These are phyloP conservation scores for Nothophoma quercina DNA, from an alignment of 2,329 filamentous ascomycete species.

Conservation along the genomic window DNA sequence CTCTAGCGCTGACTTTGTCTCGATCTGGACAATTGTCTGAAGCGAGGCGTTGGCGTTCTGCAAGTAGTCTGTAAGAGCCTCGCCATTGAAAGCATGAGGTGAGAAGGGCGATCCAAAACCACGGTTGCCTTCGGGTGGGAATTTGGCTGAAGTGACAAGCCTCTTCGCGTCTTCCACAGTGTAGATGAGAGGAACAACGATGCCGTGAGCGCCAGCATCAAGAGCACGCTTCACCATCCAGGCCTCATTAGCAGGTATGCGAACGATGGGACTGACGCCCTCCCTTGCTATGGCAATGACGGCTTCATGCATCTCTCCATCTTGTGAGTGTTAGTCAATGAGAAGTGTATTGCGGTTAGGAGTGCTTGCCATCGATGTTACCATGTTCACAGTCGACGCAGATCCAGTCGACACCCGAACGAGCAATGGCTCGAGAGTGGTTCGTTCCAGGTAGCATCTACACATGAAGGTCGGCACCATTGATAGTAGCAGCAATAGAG, in stretches of 20 bases:
- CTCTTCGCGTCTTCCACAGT: slow-evolving; percentile 61
- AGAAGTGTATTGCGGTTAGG: background rate
- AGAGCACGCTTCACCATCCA: slow-evolving; percentile 70
- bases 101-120: slow-evolving; percentile 65
- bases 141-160: slow-evolving; percentile 62
- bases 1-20: slow-evolving; percentile 52
- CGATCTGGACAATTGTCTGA: slow-evolving; percentile 59
- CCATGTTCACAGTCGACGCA: slow-evolving; percentile 64
- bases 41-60: slow-evolving; percentile 63
- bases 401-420: slow-evolving; percentile 62
- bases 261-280: slow-evolving; percentile 54
- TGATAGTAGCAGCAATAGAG: background rate
- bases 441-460: slow-evolving; percentile 63
- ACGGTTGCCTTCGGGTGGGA: slow-evolving; percentile 62
- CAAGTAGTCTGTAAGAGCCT: slow-evolving; percentile 57
- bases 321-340: slow-evolving; percentile 32
- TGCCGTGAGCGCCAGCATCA: slow-evolving; percentile 66
- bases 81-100: slow-evolving; percentile 55
- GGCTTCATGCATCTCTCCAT: slow-evolving; percentile 63
- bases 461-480: background rate
- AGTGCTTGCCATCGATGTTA: slow-evolving; percentile 59
- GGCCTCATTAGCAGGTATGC: slow-evolving; percentile 63
- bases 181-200: slow-evolving; percentile 63
- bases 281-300: slow-evolving; percentile 58
- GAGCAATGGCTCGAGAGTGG: slow-evolving; percentile 60